Evolutionary conservation across 108 stramenopile species (phyloP), one percentile per base, ranked within the genome.

Genomic region (Nannochloropsis salina): DNA sequence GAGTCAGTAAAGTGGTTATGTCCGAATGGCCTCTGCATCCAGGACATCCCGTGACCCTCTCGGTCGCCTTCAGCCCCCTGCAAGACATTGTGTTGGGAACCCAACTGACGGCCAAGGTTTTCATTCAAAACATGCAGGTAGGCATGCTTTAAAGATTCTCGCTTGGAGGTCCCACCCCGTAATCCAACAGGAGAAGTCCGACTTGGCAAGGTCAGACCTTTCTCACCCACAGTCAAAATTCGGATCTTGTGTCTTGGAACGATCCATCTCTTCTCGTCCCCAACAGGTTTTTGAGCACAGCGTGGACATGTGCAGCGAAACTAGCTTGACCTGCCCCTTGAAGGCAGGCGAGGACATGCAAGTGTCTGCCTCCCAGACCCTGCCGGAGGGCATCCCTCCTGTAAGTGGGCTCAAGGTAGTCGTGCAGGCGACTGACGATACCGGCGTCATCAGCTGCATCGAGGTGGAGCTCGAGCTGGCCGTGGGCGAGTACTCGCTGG

Each of bases 291-390:
- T 74, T 8, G 61, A 74, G n/a, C 61, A 74, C 61, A 74, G 61
- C 61, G 61, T 74, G 61, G 61, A 74, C 61, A 74, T 74, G 61
- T 74, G 61, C 61, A 74, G 61, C 61, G 20, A 74, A 74, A 74
- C 61, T n/a, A 74, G 61, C 61, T n/a, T 74, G 61, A 74, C 61
- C 61, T 74, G 61, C 61, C 61, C 61, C 8, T 8, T 74, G 61
- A 74, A 74, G n/a, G 61, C 61, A 74, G 61, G 61, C 61, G 61
- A 74, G n/a, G 61, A 15, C 61, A n/a, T 74, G 20, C 61, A 74
- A 74, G 61, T 74, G 8, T 74, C 61, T n/a, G 61, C 61, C 8
- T n/a, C 61, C 61, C 61, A 74, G n/a, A 74, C 61, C 4, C 61
- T 74, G 20, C 61, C 61, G 20, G 61, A 74, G 61, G 61, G 61